Percentiles rank a stretch among this genome's conserved stretches.
Evolutionary conservation across 1,284 basidiomycete species (phyloP).

Genomic region (Hemileccinum hortonii): DNA sequence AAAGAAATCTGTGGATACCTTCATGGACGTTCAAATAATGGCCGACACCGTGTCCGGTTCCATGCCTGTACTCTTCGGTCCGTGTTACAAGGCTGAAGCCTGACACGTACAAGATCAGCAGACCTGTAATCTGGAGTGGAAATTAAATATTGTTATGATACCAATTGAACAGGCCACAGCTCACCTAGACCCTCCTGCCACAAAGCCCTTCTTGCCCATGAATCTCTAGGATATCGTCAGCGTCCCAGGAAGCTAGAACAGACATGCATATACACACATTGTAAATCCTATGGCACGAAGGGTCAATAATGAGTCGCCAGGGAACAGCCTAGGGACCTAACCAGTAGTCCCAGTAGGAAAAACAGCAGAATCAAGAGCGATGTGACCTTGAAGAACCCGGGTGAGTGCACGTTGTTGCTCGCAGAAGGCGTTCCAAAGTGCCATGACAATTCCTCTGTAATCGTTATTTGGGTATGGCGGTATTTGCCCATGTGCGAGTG

Average conservation of each 20-base stretch:
- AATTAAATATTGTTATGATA: background rate
- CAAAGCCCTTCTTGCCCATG: conserved; percentile 78
- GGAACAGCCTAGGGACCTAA: conserved; percentile 20
- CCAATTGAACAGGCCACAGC: conserved; percentile 14
- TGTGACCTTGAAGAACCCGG: conserved; percentile 93
- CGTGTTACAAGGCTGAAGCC: background rate
- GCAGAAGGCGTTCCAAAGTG: conserved; percentile 87
- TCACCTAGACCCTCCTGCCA: conserved; percentile 91
- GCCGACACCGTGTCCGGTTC: conserved; percentile 93
- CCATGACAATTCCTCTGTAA: conserved; percentile 37
- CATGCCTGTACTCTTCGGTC: conserved; percentile 56
- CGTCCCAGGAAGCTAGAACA: background rate
- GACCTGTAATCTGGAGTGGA: conserved; percentile 44
- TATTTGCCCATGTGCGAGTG: conserved; percentile 80
- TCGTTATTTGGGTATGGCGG: background rate
- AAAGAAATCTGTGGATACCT: conserved; percentile 37
- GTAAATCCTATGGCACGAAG: conserved; percentile 46
- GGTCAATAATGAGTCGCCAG: background rate
- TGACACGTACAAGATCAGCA: background rate
- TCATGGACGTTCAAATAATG: conserved; percentile 94
- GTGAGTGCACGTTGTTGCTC: conserved; percentile 91
- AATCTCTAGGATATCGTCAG: conserved; percentile 56
- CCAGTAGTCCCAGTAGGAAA: conserved; percentile 91
- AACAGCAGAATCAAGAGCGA: conserved; percentile 82
- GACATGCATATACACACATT: conserved; percentile 41